These are phyloP conservation scores for Phaeomoniella chlamydospora DNA, from an alignment of 2,329 filamentous ascomycete genomes.

Conservation along the genomic window DNA sequence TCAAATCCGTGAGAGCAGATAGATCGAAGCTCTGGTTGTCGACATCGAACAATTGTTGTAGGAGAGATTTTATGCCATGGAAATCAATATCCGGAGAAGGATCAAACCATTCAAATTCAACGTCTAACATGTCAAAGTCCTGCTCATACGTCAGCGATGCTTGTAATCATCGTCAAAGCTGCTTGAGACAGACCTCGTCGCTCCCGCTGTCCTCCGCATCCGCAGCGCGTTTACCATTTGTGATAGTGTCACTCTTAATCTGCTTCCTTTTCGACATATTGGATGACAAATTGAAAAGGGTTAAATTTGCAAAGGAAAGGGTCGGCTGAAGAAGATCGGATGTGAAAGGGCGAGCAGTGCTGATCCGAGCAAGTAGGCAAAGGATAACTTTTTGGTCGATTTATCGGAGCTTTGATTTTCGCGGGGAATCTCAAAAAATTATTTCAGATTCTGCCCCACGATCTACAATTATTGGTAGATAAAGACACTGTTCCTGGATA, in stretches of 20 bases:
- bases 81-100: conserved; percentile 82
- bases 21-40: conserved; percentile 78
- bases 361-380: too few relatives aligned
- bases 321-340: too few relatives aligned
- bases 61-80: conserved; percentile 78
- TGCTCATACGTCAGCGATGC: conserved; percentile 19
- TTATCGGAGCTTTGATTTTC: too few relatives aligned
- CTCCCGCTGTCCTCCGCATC: conserved; percentile 13
- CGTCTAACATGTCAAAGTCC: conserved; percentile 84
- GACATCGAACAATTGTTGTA: conserved; percentile 84
- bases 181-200: conserved; percentile 19
- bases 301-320: conserved; percentile 1
- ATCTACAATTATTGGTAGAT: too few relatives aligned
- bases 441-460: too few relatives aligned
- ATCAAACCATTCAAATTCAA: conserved; percentile 99
- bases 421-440: too few relatives aligned
- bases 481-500: too few relatives aligned
- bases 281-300: conserved; percentile 1
- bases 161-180: conserved; percentile 1
- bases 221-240: conserved; percentile 2
- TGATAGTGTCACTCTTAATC: conserved; percentile 7
- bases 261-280: conserved; percentile 13
- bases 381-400: too few relatives aligned
- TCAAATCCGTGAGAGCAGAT: conserved; percentile 70
- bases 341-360: too few relatives aligned